Evolutionary conservation across 2,329 filamentous ascomycete genomes (phyloP).

Genomic region (Nigrospora sphaerica): DNA sequence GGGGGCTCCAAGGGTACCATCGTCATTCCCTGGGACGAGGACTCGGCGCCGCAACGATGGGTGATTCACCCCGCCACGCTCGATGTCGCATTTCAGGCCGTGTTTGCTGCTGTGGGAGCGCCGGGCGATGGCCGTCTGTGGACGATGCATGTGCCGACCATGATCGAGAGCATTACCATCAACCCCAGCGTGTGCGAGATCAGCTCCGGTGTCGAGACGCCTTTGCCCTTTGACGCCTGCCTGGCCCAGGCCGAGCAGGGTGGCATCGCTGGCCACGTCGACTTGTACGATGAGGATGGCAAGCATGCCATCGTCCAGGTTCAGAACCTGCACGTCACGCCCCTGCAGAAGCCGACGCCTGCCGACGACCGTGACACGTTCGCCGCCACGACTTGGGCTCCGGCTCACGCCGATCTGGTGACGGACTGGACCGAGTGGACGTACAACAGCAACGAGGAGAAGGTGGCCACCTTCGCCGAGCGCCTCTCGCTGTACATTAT

Average conservation of each 20-base stretch:
- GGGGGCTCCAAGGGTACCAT: conserved; percentile 2
- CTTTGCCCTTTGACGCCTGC: neutral
- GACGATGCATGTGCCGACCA: conserved; percentile 22
- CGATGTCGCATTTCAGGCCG: conserved; percentile 27
- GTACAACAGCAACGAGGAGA: conserved; percentile 4
- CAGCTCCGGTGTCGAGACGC: neutral
- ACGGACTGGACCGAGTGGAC: neutral
- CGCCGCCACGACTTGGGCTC: conserved; percentile 7
- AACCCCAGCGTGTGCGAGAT: neutral
- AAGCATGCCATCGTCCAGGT: conserved; percentile 3
- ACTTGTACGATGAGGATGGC: neutral
- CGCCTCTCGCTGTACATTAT: conserved; percentile 14
- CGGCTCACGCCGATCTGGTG: conserved; percentile 5
- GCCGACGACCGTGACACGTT: conserved; percentile 10
- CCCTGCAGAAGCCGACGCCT: conserved; percentile 4
- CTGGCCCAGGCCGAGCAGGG: neutral
- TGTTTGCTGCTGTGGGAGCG: conserved; percentile 22
- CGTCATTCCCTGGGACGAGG: neutral
- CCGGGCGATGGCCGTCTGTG: conserved; percentile 25
- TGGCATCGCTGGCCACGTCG: neutral
- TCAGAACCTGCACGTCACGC: conserved; percentile 7
- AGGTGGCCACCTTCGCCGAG: conserved; percentile 9
- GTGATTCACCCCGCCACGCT: conserved; percentile 25
- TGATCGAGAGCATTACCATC: neutral
- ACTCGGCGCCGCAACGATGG: conserved; percentile 18